phyloP scores from a whole-genome alignment of 2,329 filamentous ascomycete species.

The Biscogniauxia marginata region DNA sequence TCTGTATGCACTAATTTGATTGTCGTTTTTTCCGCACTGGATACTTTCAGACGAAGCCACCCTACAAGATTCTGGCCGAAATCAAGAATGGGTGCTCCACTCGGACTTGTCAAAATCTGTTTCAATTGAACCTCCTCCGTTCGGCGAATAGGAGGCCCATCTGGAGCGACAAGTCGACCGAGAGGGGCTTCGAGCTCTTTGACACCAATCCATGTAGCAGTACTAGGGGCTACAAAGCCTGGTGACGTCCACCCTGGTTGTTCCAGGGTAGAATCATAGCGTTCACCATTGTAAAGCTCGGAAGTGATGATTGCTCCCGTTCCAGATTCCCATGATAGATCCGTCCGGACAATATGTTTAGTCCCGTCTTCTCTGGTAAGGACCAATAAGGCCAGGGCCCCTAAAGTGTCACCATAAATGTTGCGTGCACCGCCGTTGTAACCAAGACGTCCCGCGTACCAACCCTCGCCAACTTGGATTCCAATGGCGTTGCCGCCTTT shows the following conservation, averaged over 20 bases:
- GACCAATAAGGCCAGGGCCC: constrained; percentile 30
- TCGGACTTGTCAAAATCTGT: constrained; percentile 30
- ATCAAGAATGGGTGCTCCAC: constrained; percentile 48
- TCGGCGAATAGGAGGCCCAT: constrained; percentile 33
- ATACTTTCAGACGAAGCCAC: constrained; percentile 33
- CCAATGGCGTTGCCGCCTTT: constrained; percentile 40
- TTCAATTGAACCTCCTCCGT: constrained; percentile 26
- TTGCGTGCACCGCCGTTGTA: constrained; percentile 28
- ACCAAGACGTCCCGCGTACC: constrained; percentile 45
- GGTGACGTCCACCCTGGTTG: constrained; percentile 23
- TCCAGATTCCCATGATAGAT: constrained; percentile 31
- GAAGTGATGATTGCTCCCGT: constrained; percentile 26
- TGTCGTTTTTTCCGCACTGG: constrained; percentile 36
- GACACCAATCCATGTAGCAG: constrained; percentile 30
- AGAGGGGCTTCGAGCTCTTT: constrained; percentile 21
- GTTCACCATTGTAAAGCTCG: constrained; percentile 32
- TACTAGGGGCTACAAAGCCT: constrained; percentile 32
- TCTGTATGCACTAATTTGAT: constrained; percentile 53
- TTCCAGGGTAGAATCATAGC: constrained; percentile 30
- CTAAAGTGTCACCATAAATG: constrained; percentile 33
- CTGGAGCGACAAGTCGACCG: constrained; percentile 29
- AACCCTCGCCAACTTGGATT: constrained; percentile 50
- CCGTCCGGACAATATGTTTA: constrained; percentile 26
- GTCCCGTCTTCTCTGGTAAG: constrained; percentile 20
- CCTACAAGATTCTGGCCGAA: constrained; percentile 51